Conservation (phyloP, 495 filamentous ascomycete species). For the Recurvomyces mirabilis region DNA sequence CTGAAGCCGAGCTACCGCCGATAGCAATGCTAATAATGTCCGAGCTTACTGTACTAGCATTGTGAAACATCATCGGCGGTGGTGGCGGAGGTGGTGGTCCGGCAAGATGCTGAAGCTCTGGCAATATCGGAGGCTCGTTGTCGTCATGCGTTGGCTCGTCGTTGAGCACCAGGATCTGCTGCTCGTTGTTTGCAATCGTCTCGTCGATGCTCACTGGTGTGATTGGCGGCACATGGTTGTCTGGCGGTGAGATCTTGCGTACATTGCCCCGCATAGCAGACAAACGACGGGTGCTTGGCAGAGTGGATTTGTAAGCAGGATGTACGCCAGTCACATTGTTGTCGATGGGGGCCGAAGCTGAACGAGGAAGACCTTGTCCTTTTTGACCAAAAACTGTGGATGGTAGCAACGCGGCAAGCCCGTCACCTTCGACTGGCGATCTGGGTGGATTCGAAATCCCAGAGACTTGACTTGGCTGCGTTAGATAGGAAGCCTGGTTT, state of each 20-base stretch:
- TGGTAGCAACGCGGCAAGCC: constrained; percentile 24
- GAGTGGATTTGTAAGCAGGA: constrained; percentile 18
- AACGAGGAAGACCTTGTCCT: constrained; percentile 12
- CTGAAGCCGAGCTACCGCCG: constrained; percentile 18
- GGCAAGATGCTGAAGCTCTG: constrained; percentile 76
- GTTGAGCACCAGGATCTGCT: constrained; percentile 27
- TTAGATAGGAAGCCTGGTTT: background rate
- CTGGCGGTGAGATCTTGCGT: constrained; percentile 28
- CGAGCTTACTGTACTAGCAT: constrained; percentile 13
- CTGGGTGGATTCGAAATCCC: background rate
- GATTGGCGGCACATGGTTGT: constrained; percentile 14
- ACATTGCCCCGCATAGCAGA: constrained; percentile 9
- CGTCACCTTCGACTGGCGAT: constrained; percentile 4
- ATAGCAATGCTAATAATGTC: constrained; percentile 34
- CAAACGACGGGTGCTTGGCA: constrained; percentile 12
- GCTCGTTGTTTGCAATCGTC: constrained; percentile 38
- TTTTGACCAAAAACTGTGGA: constrained; percentile 27
- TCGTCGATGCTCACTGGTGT: constrained; percentile 49
- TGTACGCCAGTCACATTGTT: constrained; percentile 16
- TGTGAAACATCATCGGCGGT: constrained; percentile 42
- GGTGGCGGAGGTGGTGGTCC: constrained; percentile 56
- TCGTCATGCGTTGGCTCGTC: constrained; percentile 16
- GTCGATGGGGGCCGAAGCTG: constrained; percentile 31
- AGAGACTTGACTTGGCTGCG: background rate
- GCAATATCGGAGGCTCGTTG: constrained; percentile 50